Evolutionary conservation across 1,284 basidiomycete genomes (phyloP).

Genomic region (Puccinia polysora): DNA sequence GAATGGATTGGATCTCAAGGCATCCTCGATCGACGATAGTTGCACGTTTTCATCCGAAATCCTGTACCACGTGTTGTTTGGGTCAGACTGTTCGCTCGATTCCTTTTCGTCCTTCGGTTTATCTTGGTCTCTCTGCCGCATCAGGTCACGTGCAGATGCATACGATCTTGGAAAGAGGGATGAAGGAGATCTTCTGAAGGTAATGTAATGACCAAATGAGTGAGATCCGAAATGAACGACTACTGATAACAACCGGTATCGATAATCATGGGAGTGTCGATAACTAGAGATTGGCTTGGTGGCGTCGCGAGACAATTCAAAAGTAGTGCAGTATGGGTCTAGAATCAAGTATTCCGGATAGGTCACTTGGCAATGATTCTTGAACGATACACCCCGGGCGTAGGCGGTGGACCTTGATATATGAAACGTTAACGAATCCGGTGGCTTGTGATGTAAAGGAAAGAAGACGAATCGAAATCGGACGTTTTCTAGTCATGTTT

Average conservation of each 20-base stretch:
- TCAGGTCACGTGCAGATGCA: no score
- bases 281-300: slow-evolving; percentile 45
- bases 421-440: slow-evolving; percentile 73
- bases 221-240: slow-evolving; percentile 87
- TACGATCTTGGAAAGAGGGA: not conserved
- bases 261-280: not conserved
- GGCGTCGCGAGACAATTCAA: slow-evolving; percentile 57
- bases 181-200: slow-evolving; percentile 70
- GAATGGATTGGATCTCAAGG: slow-evolving; percentile 69
- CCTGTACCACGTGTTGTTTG: slow-evolving; percentile 65
- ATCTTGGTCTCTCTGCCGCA: no score
- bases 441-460: slow-evolving; percentile 64
- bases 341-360: slow-evolving; percentile 83
- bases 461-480: not conserved
- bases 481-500: no score
- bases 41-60: slow-evolving; percentile 77
- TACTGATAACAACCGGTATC: slow-evolving; percentile 61
- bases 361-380: slow-evolving; percentile 71
- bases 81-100: not conserved
- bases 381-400: slow-evolving; percentile 66
- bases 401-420: slow-evolving; percentile 78
- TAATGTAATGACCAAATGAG: slow-evolving; percentile 84
- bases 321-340: slow-evolving; percentile 74
- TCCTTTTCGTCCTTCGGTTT: not conserved
- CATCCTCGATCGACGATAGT: slow-evolving; percentile 69